phyloP scores from a whole-genome alignment of 176 grass and related monocot species.

The Avena insularis region DNA sequence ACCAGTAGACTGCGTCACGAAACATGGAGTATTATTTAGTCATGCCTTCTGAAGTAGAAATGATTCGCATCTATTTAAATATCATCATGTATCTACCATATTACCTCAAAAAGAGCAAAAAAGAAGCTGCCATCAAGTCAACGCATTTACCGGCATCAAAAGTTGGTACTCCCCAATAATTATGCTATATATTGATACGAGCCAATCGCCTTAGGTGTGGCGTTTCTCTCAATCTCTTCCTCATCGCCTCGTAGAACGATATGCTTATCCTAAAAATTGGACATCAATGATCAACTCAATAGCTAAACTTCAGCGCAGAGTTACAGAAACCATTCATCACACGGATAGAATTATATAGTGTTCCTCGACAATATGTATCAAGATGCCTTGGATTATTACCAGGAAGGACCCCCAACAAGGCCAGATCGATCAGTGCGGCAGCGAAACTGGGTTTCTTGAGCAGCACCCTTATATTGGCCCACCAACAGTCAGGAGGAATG shows the following conservation, averaged over 20 bases:
- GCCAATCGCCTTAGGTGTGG: too few species aligned
- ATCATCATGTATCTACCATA: neutral
- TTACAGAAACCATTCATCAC: neutral
- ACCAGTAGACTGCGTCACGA: conserved; percentile 79
- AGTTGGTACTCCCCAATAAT: conserved; percentile 63
- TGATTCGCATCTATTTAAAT: neutral
- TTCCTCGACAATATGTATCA: neutral
- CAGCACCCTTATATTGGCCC: conserved; percentile 67
- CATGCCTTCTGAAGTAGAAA: neutral
- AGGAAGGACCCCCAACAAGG: conserved; percentile 70
- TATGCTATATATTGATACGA: too few species aligned
- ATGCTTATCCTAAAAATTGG: conserved; percentile 69
- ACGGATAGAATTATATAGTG: neutral
- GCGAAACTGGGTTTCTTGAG: conserved; percentile 67
- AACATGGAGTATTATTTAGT: conserved; percentile 29
- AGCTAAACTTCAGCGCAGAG: neutral
- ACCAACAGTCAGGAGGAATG: conserved; percentile 75
- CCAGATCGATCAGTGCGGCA: conserved; percentile 88
- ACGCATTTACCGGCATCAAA: conserved; percentile 85
- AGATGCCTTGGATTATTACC: conserved; percentile 51
- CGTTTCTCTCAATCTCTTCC: too few species aligned
- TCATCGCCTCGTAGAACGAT: conserved; percentile 35
- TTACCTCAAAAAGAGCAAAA: conserved; percentile 93
- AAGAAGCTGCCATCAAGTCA: conserved; percentile 95
- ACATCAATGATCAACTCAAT: neutral